Conservation (phyloP, 768 basidiomycete genomes). For the Auriculariales sp. region DNA sequence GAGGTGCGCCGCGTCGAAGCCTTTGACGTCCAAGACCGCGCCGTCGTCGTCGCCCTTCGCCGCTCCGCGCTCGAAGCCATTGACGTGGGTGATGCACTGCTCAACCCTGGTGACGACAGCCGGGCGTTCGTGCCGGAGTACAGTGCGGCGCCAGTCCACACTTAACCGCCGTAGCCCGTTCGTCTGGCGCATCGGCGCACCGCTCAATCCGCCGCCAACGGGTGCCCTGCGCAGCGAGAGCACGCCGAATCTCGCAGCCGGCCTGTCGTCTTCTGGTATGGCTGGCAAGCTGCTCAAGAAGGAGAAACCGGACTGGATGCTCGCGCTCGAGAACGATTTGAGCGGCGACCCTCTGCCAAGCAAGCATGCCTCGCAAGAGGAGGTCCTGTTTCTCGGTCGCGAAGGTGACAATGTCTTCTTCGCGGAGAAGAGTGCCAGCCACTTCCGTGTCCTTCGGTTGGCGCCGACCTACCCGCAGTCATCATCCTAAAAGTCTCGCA, state of each 20-base stretch:
- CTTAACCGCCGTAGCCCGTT: constrained; percentile 63
- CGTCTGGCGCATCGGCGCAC: constrained; percentile 73
- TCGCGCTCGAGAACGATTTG: background rate
- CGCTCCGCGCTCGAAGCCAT: constrained; percentile 76
- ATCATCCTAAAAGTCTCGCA: too few relatives aligned
- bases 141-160: constrained; percentile 39
- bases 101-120: constrained; percentile 70
- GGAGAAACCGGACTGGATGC: background rate
- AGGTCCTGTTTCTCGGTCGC: constrained; percentile 71
- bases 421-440: constrained; percentile 59
- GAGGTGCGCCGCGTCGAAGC: constrained; percentile 76
- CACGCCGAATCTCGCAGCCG: constrained; percentile 20
- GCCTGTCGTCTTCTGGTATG: too few relatives aligned
- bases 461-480: constrained; percentile 33
- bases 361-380: constrained; percentile 24
- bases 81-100: constrained; percentile 63
- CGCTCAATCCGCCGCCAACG: constrained; percentile 19
- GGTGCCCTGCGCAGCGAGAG: background rate
- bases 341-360: background rate
- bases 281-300: background rate
- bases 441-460: constrained; percentile 64
- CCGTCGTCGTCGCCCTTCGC: constrained; percentile 73
- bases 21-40: constrained; percentile 60
- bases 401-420: constrained; percentile 65
- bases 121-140: constrained; percentile 61